Conservation (phyloP, 352 stramenopile species). For the Globisporangium spinosum region DNA sequence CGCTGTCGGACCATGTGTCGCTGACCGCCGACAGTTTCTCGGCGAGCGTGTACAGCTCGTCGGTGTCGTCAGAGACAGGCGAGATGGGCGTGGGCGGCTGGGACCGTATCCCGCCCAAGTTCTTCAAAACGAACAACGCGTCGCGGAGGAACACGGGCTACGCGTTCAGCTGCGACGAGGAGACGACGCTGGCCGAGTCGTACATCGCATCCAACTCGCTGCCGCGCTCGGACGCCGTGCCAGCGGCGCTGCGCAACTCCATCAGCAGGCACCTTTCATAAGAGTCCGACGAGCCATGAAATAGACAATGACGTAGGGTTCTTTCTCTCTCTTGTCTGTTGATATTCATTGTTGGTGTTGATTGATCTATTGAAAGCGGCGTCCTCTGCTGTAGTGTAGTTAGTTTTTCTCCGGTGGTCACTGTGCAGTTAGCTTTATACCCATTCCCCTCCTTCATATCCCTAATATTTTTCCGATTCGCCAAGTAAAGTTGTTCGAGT, state of each 20-base stretch:
- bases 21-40: constrained; percentile 49
- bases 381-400: background rate
- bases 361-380: background rate
- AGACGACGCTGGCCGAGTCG: constrained; percentile 77
- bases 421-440: background rate
- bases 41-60: constrained; percentile 61
- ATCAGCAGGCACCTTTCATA: constrained; percentile 15
- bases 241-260: constrained; percentile 61
- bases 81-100: constrained; percentile 22
- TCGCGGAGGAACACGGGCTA: constrained; percentile 61
- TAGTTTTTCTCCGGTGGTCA: background rate
- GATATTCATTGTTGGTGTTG: background rate
- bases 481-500: too few species aligned
- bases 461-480: background rate
- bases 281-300: background rate
- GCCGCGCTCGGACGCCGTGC: constrained; percentile 60
- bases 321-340: background rate
- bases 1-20: constrained; percentile 23
- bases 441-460: background rate
- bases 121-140: constrained; percentile 31
- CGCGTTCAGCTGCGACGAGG: constrained; percentile 82
- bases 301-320: background rate
- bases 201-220: constrained; percentile 82
- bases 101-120: constrained; percentile 36
- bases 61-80: constrained; percentile 33